Base-by-base conservation (phyloP, 1,284 basidiomycete genomes). In the Xanthoconium separans region DNA sequence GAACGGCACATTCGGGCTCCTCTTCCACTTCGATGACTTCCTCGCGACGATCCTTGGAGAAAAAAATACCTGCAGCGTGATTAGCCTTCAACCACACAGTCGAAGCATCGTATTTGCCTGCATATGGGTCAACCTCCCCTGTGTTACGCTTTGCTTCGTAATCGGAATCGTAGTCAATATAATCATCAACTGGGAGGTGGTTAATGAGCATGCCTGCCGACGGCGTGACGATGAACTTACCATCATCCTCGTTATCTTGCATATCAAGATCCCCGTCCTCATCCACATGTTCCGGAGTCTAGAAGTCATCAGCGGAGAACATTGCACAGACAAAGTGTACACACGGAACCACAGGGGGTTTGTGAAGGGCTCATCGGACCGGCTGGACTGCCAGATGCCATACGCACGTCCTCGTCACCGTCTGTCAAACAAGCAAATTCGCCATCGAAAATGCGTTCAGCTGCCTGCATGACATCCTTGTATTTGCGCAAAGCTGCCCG, bases 391-490 rank as follows among this genome's bases (percentile, higher is more conserved):
- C 48, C 54, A 44, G 56, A 52, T 27, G 51, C 51, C 70, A 69
- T 71, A 45, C 61, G 61, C 51, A 65, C 64, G 31, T 67, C 69
- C 22, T 66, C 67, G 46, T 77, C 75, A n/a, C 78, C 83, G 53
- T 85, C 85, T 51, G 75, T 75, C 10, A 92, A 74, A 63, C 88
- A 74, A 60, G 88, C 85, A 62, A 92, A 93, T 60, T 87, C 84
- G 18, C 92, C 93, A 55, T 87, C 86, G 62, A 90, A 88, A 57
- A 93, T 87, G 50, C 77, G 83, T 68, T 91, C 92, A 4, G 93
- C 92, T n/a, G 93, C 93, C 63, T 88, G 79, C 89, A 91, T 91
- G 31, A 92, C 88, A 76, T 95, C 92, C 63, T 84, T 90, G 63
- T 88, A 81, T 63, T 85, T 83, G 55, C 77, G 79, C 63, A 95